A percentile compares a stretch with the other conserved stretches of the same genome.
phyloP scores from a whole-genome alignment of 768 basidiomycete species.

The Rhodotorula paludigena region DNA sequence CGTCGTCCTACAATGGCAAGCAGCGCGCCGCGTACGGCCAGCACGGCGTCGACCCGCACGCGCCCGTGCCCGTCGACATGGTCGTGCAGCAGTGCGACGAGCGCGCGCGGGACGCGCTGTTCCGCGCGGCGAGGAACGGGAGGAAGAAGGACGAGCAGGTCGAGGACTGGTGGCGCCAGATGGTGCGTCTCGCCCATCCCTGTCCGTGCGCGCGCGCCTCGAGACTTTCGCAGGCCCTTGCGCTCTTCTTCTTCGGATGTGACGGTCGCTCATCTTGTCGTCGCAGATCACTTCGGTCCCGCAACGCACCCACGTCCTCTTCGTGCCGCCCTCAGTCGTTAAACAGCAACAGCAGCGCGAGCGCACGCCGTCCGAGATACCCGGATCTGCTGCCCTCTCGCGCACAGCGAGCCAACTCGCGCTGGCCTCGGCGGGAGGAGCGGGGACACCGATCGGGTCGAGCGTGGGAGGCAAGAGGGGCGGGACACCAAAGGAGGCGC shows the following conservation, averaged over 20 bases:
- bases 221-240: background rate
- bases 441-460: no score
- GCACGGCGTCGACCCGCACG: background rate
- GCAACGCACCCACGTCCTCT: conserved; percentile 10
- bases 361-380: background rate
- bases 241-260: no score
- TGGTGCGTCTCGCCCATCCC: background rate
- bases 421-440: background rate
- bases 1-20: background rate
- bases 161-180: conserved; percentile 27
- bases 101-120: conserved; percentile 10
- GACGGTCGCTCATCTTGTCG: accelerated
- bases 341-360: no score
- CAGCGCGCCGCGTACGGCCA: background rate
- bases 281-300: conserved; percentile 24
- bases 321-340: conserved; percentile 1
- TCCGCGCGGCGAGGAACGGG: conserved; percentile 14
- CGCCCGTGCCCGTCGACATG: conserved; percentile 28
- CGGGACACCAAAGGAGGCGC: background rate
- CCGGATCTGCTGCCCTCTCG: background rate
- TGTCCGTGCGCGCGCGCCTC: no score
- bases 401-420: background rate
- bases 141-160: conserved; percentile 6
- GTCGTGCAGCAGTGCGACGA: conserved; percentile 16
- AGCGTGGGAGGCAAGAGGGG: no score